phyloP scores from a whole-genome alignment of 805 yeast species.

The Saccharomycopsis fermentans region DNA sequence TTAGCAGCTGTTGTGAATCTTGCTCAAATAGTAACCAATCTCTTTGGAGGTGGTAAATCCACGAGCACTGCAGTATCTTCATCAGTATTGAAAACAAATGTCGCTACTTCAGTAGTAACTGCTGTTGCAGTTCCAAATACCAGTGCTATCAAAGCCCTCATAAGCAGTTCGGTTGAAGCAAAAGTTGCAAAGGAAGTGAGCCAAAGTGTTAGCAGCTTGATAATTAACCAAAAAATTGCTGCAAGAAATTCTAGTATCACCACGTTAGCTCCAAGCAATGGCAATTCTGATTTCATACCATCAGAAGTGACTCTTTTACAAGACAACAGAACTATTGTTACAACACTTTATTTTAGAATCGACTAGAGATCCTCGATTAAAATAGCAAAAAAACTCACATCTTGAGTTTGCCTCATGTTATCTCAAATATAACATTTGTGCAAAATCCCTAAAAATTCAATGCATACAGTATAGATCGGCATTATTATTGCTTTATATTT shows the following conservation, averaged over 20 bases:
- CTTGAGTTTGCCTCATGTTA: too few species aligned
- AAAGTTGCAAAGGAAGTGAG: neutral
- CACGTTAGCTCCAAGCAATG: neutral
- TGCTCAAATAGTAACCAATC: neutral
- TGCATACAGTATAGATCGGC: too few species aligned
- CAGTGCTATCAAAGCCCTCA: neutral
- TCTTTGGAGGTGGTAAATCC: neutral
- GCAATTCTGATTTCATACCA: neutral
- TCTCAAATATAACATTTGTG: too few species aligned
- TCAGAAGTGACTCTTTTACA: neutral
- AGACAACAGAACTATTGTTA: neutral
- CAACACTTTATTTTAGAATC: neutral
- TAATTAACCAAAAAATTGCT: neutral
- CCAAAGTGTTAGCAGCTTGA: neutral
- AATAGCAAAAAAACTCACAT: too few species aligned
- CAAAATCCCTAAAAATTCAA: too few species aligned
- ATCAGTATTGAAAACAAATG: neutral
- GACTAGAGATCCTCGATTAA: neutral
- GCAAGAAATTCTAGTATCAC: neutral
- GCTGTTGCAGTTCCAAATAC: neutral
- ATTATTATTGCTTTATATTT: too few species aligned
- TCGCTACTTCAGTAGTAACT: constrained; percentile 1
- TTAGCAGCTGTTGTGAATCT: neutral
- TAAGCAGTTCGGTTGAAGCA: neutral
- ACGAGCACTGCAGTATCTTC: neutral